Percentiles rank a stretch among this genome's conserved stretches.
phyloP scores from a whole-genome alignment of 148 eudicot genomes.

The Tetragonia tetragonoides region DNA sequence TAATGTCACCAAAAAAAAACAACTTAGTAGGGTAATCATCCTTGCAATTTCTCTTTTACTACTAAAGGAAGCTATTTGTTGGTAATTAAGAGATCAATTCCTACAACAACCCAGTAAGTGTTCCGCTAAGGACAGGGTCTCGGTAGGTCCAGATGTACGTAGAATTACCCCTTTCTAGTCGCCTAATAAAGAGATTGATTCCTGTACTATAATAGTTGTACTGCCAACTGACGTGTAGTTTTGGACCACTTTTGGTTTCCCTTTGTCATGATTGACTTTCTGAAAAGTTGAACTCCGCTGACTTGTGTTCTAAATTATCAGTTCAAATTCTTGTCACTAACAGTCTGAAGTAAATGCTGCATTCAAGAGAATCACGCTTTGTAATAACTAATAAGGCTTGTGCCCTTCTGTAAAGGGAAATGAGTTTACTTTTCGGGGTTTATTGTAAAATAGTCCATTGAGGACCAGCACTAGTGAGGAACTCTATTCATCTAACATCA shows the following conservation, averaged over 20 bases:
- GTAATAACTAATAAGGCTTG: slow-evolving; percentile 1
- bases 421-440: background rate
- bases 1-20: too few species aligned
- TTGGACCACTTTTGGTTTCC: background rate
- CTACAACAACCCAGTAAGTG: too few species aligned
- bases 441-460: background rate
- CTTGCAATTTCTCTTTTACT: background rate
- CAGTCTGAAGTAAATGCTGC: background rate
- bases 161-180: too few species aligned
- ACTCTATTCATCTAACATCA: background rate
- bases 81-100: background rate
- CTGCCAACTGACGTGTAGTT: background rate
- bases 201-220: background rate
- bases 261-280: background rate
- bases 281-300: background rate
- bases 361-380: background rate
- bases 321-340: background rate
- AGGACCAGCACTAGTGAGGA: background rate
- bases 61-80: background rate
- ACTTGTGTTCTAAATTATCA: background rate
- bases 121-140: too few species aligned
- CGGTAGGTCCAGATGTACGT: too few species aligned
- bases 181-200: background rate
- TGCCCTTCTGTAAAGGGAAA: background rate
- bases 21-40: too few species aligned